Evolutionary conservation across 306 rosid species (phyloP).

Genomic region (Quercus cerris): DNA sequence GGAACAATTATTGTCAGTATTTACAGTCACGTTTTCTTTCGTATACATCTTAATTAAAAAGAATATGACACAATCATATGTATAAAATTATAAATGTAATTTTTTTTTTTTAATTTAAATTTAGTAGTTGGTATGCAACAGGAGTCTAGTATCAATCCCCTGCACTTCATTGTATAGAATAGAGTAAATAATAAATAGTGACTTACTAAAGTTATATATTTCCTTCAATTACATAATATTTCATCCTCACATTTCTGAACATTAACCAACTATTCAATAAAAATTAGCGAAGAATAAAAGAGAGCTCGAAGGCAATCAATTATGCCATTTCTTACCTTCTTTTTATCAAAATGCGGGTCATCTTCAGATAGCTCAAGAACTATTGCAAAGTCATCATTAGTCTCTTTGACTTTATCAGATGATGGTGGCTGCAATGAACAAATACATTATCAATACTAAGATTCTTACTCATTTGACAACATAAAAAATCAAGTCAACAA

Average conservation of each 20-base stretch:
- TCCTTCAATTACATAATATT: conserved; percentile 1
- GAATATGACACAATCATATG: neutral
- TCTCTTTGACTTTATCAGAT: conserved; percentile 25
- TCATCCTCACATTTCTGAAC: conserved; percentile 11
- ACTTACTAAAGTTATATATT: neutral
- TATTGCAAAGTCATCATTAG: conserved; percentile 42
- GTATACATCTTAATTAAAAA: conserved; percentile 17
- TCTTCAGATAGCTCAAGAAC: conserved; percentile 57
- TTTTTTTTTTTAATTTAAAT: neutral
- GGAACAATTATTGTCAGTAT: neutral
- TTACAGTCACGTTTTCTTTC: neutral
- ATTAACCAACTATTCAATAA: neutral
- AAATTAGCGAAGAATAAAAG: neutral
- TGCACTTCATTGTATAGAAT: neutral
- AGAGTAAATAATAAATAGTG: neutral
- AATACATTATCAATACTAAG: neutral
- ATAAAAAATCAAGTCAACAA: neutral
- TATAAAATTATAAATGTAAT: neutral
- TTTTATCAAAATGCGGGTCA: conserved; percentile 52
- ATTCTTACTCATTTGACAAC: neutral
- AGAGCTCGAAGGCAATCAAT: neutral
- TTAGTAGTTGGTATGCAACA: neutral
- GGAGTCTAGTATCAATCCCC: neutral
- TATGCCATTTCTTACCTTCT: conserved; percentile 51
- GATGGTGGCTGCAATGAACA: conserved; percentile 36